Evolutionary conservation across 108 stramenopile genomes (phyloP).

Genomic region (Pelagomonas calceolata): DNA sequence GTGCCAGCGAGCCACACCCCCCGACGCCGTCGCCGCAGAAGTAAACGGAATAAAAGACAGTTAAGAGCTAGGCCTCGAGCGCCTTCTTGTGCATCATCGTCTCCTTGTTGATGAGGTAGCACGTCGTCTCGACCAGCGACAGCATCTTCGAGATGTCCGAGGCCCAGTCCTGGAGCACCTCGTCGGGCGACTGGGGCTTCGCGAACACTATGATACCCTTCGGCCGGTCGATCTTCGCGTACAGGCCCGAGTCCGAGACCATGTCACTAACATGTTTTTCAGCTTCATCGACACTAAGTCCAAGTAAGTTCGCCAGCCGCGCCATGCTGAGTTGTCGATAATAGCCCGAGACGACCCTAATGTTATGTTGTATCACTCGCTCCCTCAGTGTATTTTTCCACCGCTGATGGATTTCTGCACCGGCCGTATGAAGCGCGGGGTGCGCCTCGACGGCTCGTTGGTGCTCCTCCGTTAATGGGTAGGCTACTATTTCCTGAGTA

Average conservation of each 20-base stretch:
- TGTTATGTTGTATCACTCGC: slow-evolving; percentile 93
- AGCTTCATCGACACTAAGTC: slow-evolving; percentile 47
- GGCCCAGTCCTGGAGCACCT: slow-evolving; percentile 84
- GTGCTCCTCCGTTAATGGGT: slow-evolving; percentile 57
- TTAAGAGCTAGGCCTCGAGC: too few species aligned
- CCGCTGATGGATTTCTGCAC: slow-evolving; percentile 44
- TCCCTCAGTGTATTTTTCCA: slow-evolving; percentile 68
- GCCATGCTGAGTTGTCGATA: slow-evolving; percentile 74
- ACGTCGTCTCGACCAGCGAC: slow-evolving; percentile 81
- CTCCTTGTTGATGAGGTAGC: slow-evolving; percentile 93
- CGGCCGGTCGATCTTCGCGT: slow-evolving; percentile 90
- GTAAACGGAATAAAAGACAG: too few species aligned
- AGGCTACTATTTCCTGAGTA: slow-evolving; percentile 77
- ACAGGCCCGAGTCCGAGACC: slow-evolving; percentile 66
- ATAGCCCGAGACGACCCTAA: slow-evolving; percentile 70
- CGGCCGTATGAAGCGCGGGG: slow-evolving; percentile 43
- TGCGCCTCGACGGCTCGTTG: slow-evolving; percentile 59
- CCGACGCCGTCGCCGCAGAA: too few species aligned
- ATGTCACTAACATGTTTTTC: slow-evolving; percentile 73
- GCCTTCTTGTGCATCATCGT: slow-evolving; percentile 38
- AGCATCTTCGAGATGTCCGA: slow-evolving; percentile 78
- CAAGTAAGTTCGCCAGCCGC: slow-evolving; percentile 75
- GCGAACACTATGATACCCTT: slow-evolving; percentile 73
- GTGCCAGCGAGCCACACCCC: too few species aligned
- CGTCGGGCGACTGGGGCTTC: slow-evolving; percentile 55